phyloP scores from a whole-genome alignment of 192 early-diverging fungal species.

The Entomortierella chlamydospora region DNA sequence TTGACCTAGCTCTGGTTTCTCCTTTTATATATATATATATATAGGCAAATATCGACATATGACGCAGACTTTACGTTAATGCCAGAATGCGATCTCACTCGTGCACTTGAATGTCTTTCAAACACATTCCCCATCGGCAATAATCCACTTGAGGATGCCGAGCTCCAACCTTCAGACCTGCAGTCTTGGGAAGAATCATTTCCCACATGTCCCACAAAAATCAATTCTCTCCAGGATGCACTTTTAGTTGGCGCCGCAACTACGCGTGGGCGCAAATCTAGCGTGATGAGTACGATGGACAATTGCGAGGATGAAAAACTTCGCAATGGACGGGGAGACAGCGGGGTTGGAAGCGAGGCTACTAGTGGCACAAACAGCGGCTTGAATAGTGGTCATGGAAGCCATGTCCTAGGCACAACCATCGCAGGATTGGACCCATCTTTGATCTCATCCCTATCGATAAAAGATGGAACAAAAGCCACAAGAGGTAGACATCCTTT shows the following conservation, averaged over 20 bases:
- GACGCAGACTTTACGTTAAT: slow-evolving; percentile 52
- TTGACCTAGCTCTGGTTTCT: not conserved
- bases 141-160: slow-evolving; percentile 35
- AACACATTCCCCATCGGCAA: slow-evolving; percentile 34
- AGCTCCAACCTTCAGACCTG: slow-evolving; percentile 17
- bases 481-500: slow-evolving; percentile 10
- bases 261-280: slow-evolving; percentile 17
- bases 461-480: slow-evolving; percentile 10
- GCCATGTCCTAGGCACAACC: slow-evolving; percentile 26
- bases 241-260: slow-evolving; percentile 29
- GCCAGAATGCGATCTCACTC: slow-evolving; percentile 47
- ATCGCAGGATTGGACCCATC: slow-evolving; percentile 25
- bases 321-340: slow-evolving; percentile 25
- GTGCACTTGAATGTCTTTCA: slow-evolving; percentile 39
- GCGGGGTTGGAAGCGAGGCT: slow-evolving; percentile 44
- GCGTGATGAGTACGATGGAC: slow-evolving; percentile 1
- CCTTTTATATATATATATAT: not conserved
- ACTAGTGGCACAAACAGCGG: slow-evolving; percentile 43
- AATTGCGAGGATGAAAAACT: not conserved
- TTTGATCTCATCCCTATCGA: slow-evolving; percentile 30
- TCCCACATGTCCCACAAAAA: slow-evolving; percentile 26
- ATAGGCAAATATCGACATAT: slow-evolving; percentile 53
- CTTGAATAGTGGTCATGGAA: slow-evolving; percentile 29
- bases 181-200: slow-evolving; percentile 46
- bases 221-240: slow-evolving; percentile 44